Base-by-base conservation (phyloP, 2,329 filamentous ascomycete genomes). In the Thyridium curvatum region DNA sequence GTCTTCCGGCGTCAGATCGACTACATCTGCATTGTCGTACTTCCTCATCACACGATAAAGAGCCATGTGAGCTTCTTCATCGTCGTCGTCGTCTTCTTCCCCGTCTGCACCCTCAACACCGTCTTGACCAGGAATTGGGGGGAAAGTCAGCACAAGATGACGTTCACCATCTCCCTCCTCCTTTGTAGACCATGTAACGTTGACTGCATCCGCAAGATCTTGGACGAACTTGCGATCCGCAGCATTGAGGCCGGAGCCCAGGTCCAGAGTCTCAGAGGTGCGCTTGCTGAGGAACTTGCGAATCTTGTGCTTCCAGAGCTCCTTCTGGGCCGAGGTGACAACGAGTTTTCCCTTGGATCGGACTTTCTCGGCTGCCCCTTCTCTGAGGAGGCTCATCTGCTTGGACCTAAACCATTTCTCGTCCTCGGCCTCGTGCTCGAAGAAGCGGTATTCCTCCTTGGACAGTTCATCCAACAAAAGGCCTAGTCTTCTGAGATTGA, bases 201-300 rank as follows among this genome's bases (percentile, higher is more conserved):
- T 71, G 55, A 78, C 68, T 30, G 68, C 69, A 42, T 77, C 74
- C 2, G 91, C 88, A 47, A 95, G 69, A 46, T 93, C 86, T 59
- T 97, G 86, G 6, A 94, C 83, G 55, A 98, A 98, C 57, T 90
- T 91, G 44, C 93, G 84, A 61, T 98, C 91, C 28, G 81, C 82
- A 39, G 91, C 90, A 40, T 85, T 81, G 43, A 94, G 71, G 18
- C 75, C 72, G 3, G 73, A 60, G 14, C 88, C 79, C 8, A 98
- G 74, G 56, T 96, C 82, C 37, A 96, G 69, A 8, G 82, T 73
- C 41, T 73, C 64, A 16, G 69, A 59, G 6, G 76, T 70, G 30
- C 85, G 78, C 50, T 83, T 83, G 38, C 79, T 80, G 43, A 97
- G 79, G 58, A 85, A 97, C 41, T 81, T 83, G 57, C 90, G 89